Evolutionary conservation across 768 basidiomycete genomes (phyloP).

Genomic region (Leccinum olivaceopallidum): DNA sequence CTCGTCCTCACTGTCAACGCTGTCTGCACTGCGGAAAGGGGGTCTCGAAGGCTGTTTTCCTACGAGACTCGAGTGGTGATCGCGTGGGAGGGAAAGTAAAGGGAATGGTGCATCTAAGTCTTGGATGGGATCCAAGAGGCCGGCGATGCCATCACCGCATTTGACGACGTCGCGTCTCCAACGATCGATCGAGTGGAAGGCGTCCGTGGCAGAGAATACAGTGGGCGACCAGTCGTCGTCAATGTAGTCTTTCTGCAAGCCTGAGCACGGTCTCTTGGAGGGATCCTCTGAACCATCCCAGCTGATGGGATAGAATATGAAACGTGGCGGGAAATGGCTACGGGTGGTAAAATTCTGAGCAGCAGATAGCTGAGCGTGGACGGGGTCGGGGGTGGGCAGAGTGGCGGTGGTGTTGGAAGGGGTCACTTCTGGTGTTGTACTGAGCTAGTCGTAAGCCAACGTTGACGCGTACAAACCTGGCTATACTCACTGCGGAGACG

Average conservation of each 20-base stretch:
- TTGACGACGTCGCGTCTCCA: conserved; percentile 24
- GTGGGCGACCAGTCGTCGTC: conserved; percentile 36
- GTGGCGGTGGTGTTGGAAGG: conserved; percentile 30
- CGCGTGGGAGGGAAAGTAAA: conserved; percentile 14
- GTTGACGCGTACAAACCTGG: too few relatives aligned
- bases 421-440: conserved; percentile 9
- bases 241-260: neutral
- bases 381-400: conserved; percentile 27
- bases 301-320: conserved; percentile 30
- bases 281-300: conserved; percentile 24
- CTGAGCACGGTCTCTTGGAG: conserved; percentile 2
- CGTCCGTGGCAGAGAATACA: conserved; percentile 22
- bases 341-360: too few relatives aligned
- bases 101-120: conserved; percentile 11
- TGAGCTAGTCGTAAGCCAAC: neutral
- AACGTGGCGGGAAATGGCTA: conserved; percentile 21
- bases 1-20: conserved; percentile 11
- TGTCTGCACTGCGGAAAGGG: neutral
- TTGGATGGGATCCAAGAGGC: conserved; percentile 21
- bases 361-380: conserved; percentile 16
- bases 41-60: neutral
- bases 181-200: conserved; percentile 23
- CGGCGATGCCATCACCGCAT: conserved; percentile 1
- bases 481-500: neutral
- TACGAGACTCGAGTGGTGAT: neutral